Conservation (phyloP, 1,139 yeast species). For the Casaregolazyma lundiana region DNA sequence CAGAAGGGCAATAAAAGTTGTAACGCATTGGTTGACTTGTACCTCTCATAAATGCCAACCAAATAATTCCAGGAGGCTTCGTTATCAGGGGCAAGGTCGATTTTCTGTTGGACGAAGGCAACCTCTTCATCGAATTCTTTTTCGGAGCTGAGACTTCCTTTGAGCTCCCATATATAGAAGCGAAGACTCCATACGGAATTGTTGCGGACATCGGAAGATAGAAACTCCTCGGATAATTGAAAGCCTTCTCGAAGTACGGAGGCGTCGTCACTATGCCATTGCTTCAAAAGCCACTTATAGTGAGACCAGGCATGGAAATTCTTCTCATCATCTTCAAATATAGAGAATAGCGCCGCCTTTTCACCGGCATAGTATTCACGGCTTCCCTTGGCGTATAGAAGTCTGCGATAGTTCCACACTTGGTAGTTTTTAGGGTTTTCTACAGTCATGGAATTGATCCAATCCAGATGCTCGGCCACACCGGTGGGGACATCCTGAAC, state of each 20-base stretch:
- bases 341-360: constrained; percentile 54
- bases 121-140: constrained; percentile 39
- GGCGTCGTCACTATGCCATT: constrained; percentile 33
- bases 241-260: constrained; percentile 41
- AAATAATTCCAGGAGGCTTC: constrained; percentile 87
- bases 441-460: constrained; percentile 75
- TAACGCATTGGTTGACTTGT: constrained; percentile 28
- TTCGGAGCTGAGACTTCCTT: constrained; percentile 14
- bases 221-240: constrained; percentile 45
- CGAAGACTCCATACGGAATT: constrained; percentile 95
- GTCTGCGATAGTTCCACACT: constrained; percentile 88
- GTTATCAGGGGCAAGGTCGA: constrained; percentile 68
- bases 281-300: constrained; percentile 69
- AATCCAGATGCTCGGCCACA: constrained; percentile 39
- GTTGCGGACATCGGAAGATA: constrained; percentile 68
- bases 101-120: constrained; percentile 43
- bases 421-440: constrained; percentile 88
- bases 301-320: constrained; percentile 98
- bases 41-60: constrained; percentile 50
- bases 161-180: constrained; percentile 45
- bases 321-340: constrained; percentile 75
- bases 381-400: constrained; percentile 19
- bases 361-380: constrained; percentile 46
- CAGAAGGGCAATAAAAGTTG: constrained; percentile 44
- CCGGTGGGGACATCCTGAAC: constrained; percentile 13